Evolutionary conservation across 805 yeast genomes (phyloP).

Genomic region (Metschnikowia shivogae): DNA sequence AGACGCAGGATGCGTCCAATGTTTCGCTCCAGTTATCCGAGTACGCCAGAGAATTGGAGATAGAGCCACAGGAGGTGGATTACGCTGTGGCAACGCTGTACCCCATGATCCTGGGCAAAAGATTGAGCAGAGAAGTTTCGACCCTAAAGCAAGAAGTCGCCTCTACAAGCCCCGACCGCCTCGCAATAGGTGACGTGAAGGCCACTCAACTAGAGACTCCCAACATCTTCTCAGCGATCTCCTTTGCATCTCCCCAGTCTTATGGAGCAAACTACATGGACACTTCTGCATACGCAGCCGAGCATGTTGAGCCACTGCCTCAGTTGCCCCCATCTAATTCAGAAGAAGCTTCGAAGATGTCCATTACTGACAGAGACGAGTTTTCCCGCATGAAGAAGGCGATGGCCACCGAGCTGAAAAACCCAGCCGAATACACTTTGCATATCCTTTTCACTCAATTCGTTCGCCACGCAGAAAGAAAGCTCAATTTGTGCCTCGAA

Average conservation of each 20-base stretch:
- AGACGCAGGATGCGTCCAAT: slow-evolving; percentile 10
- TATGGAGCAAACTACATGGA: not conserved
- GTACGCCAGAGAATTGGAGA: slow-evolving; percentile 14
- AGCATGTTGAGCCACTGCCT: slow-evolving; percentile 30
- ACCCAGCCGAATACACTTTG: slow-evolving; percentile 85
- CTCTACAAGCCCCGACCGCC: slow-evolving; percentile 2
- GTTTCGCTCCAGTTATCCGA: slow-evolving; percentile 15
- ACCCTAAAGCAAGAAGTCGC: slow-evolving; percentile 11
- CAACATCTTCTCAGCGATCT: slow-evolving; percentile 11
- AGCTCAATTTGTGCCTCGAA: slow-evolving; percentile 67
- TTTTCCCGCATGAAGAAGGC: slow-evolving; percentile 30
- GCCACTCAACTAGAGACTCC: not conserved
- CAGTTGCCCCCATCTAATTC: slow-evolving; percentile 35
- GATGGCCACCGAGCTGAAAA: slow-evolving; percentile 53
- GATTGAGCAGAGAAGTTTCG: slow-evolving; percentile 15
- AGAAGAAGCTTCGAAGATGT: slow-evolving; percentile 24
- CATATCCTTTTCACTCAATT: slow-evolving; percentile 94
- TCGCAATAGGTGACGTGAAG: not conserved
- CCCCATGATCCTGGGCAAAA: slow-evolving; percentile 10
- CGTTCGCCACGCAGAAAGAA: slow-evolving; percentile 88
- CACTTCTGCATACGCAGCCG: slow-evolving; percentile 2
- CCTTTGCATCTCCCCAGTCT: slow-evolving; percentile 20
- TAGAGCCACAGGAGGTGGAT: slow-evolving; percentile 13
- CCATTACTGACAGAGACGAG: slow-evolving; percentile 33
- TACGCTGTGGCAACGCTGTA: slow-evolving; percentile 6